Evolutionary conservation across 176 grass and related monocot species (phyloP).

Genomic region (Raddia guianensis): DNA sequence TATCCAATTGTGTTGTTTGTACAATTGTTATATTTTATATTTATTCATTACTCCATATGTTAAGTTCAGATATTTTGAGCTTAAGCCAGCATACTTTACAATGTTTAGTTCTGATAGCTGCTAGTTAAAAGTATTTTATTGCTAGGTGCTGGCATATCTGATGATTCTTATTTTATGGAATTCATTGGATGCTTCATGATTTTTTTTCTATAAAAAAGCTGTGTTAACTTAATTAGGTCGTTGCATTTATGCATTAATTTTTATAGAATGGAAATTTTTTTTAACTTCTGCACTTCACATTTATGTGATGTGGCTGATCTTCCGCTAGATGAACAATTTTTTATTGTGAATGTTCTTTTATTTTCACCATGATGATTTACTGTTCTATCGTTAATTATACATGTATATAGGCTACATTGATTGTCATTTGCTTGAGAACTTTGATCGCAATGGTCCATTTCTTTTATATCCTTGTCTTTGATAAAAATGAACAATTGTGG

Average conservation of each 20-base stretch:
- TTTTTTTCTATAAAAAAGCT: constrained; percentile 28
- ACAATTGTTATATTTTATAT: neutral
- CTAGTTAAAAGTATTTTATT: constrained; percentile 9
- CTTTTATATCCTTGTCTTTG: constrained; percentile 6
- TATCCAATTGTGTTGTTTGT: constrained; percentile 16
- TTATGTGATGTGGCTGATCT: neutral
- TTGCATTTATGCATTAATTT: constrained; percentile 25
- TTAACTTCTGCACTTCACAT: neutral
- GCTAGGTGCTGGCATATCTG: neutral
- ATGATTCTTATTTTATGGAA: constrained; percentile 27
- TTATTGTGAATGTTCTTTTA: neutral
- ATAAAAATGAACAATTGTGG: constrained; percentile 11
- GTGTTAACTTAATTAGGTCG: constrained; percentile 15
- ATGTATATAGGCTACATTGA: constrained; percentile 39
- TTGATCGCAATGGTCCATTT: constrained; percentile 12
- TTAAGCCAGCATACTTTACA: constrained; percentile 11
- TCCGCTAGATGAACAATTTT: neutral
- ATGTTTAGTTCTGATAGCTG: constrained; percentile 3
- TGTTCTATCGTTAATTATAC: constrained; percentile 13
- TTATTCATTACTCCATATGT: neutral
- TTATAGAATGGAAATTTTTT: constrained; percentile 12
- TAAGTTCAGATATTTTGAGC: neutral
- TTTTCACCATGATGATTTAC: constrained; percentile 19
- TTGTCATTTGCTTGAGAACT: constrained; percentile 1
- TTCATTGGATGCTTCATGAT: constrained; percentile 2